phyloP scores from a whole-genome alignment of 192 early-diverging fungal species.

The Coemansia sp. region DNA sequence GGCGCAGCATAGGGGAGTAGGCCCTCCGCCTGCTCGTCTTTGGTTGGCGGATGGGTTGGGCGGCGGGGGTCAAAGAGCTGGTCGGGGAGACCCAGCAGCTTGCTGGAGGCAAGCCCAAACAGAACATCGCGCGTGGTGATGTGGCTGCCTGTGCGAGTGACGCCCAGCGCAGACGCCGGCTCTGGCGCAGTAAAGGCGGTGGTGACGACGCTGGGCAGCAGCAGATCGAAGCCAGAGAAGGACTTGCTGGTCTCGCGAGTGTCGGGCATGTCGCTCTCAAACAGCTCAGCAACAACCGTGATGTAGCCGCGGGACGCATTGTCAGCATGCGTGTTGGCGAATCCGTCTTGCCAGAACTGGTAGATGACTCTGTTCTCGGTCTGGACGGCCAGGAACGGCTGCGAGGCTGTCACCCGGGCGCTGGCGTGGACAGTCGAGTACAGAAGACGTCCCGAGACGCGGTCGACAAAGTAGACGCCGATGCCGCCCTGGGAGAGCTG shows the following conservation, averaged over 20 bases:
- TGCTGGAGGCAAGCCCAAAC: conserved; percentile 51
- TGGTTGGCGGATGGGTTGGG: conserved; percentile 62
- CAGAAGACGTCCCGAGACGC: conserved; percentile 82
- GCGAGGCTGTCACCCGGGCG: conserved; percentile 41
- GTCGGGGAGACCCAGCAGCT: conserved; percentile 45
- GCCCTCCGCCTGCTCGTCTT: conserved; percentile 87
- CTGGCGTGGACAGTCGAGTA: conserved; percentile 67
- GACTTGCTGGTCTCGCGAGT: conserved; percentile 69
- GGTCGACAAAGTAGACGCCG: conserved; percentile 81
- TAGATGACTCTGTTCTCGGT: conserved; percentile 89
- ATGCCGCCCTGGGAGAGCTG: conserved; percentile 44
- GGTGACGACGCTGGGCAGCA: conserved; percentile 70
- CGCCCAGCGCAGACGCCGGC: conserved; percentile 73
- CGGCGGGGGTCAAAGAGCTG: conserved; percentile 84
- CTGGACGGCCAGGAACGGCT: conserved; percentile 68
- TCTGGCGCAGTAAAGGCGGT: conserved; percentile 78
- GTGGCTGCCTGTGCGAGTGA: conserved; percentile 80
- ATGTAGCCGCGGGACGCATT: conserved; percentile 66
- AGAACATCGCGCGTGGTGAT: conserved; percentile 87
- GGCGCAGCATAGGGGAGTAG: conserved; percentile 73
- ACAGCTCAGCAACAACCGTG: conserved; percentile 84
- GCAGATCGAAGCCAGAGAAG: conserved; percentile 73
- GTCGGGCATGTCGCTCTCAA: conserved; percentile 71
- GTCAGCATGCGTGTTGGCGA: conserved; percentile 13
- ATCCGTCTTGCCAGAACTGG: conserved; percentile 84